Evolutionary conservation across 2,329 filamentous ascomycete species (phyloP), one percentile per base, ranked within the genome.

Genomic region (Diaporthe citrichinensis): DNA sequence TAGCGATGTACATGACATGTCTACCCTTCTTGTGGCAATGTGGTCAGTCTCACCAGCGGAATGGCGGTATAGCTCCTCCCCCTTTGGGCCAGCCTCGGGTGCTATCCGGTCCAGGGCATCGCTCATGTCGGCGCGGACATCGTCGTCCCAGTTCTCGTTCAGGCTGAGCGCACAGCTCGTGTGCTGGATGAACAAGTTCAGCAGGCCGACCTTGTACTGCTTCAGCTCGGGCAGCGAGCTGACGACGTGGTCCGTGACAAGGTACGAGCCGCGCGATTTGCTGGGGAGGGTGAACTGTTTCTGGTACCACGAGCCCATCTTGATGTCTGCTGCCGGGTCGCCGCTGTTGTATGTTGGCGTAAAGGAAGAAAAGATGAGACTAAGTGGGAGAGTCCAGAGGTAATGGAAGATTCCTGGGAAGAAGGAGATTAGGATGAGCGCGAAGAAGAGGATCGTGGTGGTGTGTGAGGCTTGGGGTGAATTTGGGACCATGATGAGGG

Each of bases 171-270:
- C 97, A 85, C 95, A 98, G 81, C 92, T 95, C 7, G 97, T 99
- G 86, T 99, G 97, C 86, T 99, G 96, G 73, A 98, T 90, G 84
- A 98, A 99, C 62, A 99, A 89, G 83, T 98, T 92, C 77, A 98
- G 87, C 76, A 98, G 86, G 59, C 95, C 95, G 79, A 97, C 91
- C 84, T 96, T 96, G 90, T 98, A 98, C 78, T 91, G 84, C 76
- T 89, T 88, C 78, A 98, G 90, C 85, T 98, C 95, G 5, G 96
- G 96, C 0, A 98, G 86, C 76, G 92, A 87, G 68, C 88, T 87
- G 36, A 91, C 79, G 74, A 98, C 90, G 71, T 93, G 88, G 83
- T 96, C 92, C 69, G 96, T 98, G 80, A 98, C 90, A 76, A 98
- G 94, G 86, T 98, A 98, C 72, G 92, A 95, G 83, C 97, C 97